Evolutionary conservation across 495 filamentous ascomycete species (phyloP).

Genomic region (Aspergillus homomorphus): DNA sequence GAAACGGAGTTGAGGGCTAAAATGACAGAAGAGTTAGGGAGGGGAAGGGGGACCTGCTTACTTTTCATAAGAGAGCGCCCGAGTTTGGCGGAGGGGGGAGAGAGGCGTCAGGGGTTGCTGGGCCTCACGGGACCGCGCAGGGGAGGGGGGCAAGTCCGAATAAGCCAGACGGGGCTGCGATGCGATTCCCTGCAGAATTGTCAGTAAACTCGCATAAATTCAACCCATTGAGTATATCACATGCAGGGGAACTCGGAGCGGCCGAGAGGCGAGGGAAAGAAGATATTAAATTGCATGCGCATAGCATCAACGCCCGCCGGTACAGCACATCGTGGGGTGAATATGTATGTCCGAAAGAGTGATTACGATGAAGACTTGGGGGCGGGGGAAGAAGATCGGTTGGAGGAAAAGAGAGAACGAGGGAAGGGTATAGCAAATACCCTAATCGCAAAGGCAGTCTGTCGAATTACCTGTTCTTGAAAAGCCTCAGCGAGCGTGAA

Average conservation of each 20-base stretch:
- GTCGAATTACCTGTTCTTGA: neutral
- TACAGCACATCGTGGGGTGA: neutral
- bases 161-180: constrained; percentile 3
- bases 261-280: neutral
- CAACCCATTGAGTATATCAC: neutral
- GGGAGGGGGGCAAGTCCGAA: neutral
- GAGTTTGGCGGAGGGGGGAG: constrained; percentile 18
- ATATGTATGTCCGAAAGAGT: neutral
- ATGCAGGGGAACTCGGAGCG: neutral
- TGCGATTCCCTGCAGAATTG: constrained; percentile 8
- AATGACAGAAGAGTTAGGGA: neutral
- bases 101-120: neutral
- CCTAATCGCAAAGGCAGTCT: no score
- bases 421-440: no score
- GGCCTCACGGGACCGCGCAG: constrained; percentile 2
- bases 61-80: constrained; percentile 41
- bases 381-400: neutral
- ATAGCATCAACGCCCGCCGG: neutral
- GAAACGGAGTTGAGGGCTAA: neutral
- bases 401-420: neutral
- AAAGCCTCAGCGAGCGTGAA: constrained; percentile 13
- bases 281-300: neutral
- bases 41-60: constrained; percentile 20
- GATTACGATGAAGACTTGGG: neutral
- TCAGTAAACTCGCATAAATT: neutral